Evolutionary conservation across 495 filamentous ascomycete genomes (phyloP), one percentile per base, ranked within the genome.

Genomic region (Friedmanniomyces endolithicus): DNA sequence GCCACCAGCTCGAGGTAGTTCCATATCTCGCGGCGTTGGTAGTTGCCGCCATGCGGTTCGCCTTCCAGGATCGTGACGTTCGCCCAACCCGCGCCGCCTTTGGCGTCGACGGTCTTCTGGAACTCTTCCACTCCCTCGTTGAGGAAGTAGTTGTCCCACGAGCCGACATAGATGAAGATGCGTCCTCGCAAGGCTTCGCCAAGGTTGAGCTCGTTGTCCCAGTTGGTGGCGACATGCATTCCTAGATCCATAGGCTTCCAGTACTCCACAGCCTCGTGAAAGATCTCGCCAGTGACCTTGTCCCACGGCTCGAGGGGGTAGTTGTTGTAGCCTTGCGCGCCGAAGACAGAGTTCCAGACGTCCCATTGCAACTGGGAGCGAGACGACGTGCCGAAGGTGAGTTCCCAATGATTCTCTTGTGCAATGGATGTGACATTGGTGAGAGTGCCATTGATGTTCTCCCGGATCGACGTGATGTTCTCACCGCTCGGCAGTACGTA

Each of bases 271-370:
- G 57, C 61, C 4, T 31, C 61, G 27, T 31, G 57, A 44, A 53
- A 59, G 22, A 63, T 60, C 37, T 63, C 61, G 49, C 61, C 61
- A 1, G 61, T 63, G 34, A 63, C 61, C 35, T 63, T 63, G 39
- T 63, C 46, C 61, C 61, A 63, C 7, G 61, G 57, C 37, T 60
- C 57, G 20, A 63, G 57, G 4, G 61, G 61, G 43, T 63, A 63
- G 16, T 50, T 50, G 45, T 63, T 63, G 27, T 40, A 47, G 35
- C 61, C 61, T 45, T 63, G 61, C 1, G 37, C 57, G 12, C 61
- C 61, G 37, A 60, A 63, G n/a, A 63, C 61, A 12, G 61, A 47
- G 31, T 63, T 57, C 61, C 61, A 63, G 22, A 55, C 46, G 55
- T 63, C 61, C 61, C 61, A 63, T 34, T 63, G 61, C 22, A 40